Percentiles rank a stretch among this genome's conserved stretches.
These are phyloP conservation scores for Teunomyces stri DNA, from an alignment of 805 yeast species.

Conservation along the genomic window DNA sequence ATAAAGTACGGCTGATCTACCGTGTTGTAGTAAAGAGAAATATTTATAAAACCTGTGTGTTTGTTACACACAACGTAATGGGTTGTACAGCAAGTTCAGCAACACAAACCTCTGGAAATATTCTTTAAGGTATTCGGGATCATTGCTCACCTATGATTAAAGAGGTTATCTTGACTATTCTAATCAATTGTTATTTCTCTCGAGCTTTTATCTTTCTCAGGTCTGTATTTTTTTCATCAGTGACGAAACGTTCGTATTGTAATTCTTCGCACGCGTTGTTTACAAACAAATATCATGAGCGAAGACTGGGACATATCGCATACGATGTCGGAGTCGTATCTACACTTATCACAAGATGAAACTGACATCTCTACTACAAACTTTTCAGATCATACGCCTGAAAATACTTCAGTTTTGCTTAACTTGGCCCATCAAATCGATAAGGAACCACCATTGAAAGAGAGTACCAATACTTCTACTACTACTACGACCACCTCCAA, in stretches of 20 bases:
- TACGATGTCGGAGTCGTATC: conserved; percentile 30
- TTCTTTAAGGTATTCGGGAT: too few relatives aligned
- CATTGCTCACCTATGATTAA: too few relatives aligned
- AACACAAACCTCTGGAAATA: too few relatives aligned
- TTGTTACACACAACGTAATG: too few relatives aligned
- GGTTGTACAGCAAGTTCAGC: too few relatives aligned
- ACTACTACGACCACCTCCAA: not conserved
- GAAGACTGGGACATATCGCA: conserved; percentile 17
- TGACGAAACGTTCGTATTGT: not conserved
- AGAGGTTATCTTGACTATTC: too few relatives aligned
- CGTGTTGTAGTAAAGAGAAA: too few relatives aligned
- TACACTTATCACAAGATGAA: conserved; percentile 26
- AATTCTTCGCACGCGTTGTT: conserved; percentile 7
- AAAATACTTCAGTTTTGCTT: conserved; percentile 10
- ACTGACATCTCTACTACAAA: conserved; percentile 6
- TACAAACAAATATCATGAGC: conserved; percentile 10
- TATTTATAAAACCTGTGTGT: too few relatives aligned
- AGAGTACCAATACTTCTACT: not conserved
- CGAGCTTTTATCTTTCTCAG: not conserved
- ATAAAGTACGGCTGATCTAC: too few relatives aligned
- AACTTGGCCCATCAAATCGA: conserved; percentile 17
- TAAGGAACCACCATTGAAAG: not conserved
- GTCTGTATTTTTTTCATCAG: not conserved
- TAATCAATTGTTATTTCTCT: too few relatives aligned
- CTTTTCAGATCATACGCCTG: not conserved